Percentiles rank a stretch among this genome's conserved stretches.
Conservation (phyloP, 2,329 filamentous ascomycete species). For the Fusarium xylarioides region DNA sequence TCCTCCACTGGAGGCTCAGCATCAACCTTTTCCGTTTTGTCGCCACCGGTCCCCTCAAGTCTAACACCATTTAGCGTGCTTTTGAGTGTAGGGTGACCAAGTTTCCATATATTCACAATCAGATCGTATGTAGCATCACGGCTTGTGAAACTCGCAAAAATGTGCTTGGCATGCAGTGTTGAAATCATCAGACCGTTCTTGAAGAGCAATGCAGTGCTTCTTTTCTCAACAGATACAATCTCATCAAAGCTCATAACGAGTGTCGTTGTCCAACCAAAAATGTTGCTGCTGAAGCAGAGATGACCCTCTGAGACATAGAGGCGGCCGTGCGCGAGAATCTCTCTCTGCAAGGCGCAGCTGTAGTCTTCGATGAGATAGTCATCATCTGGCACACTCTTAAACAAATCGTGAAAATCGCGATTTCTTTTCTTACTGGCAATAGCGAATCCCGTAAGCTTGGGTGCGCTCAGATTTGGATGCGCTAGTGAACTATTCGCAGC, state of each 20-base stretch:
- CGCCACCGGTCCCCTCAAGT: slow-evolving; percentile 82
- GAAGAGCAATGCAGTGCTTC: slow-evolving; percentile 93
- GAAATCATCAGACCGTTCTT: slow-evolving; percentile 98
- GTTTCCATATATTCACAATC: slow-evolving; percentile 98
- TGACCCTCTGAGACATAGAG: slow-evolving; percentile 97
- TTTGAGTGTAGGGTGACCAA: slow-evolving; percentile 90
- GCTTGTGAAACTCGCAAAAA: slow-evolving; percentile 94
- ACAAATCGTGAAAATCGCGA: slow-evolving; percentile 90
- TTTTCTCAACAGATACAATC: slow-evolving; percentile 95
- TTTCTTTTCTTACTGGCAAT: slow-evolving; percentile 97
- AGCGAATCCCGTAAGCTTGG: slow-evolving; percentile 91
- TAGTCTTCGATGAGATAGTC: slow-evolving; percentile 99
- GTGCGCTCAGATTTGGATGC: slow-evolving; percentile 68
- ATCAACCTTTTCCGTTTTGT: slow-evolving; percentile 89
- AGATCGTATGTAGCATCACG: slow-evolving; percentile 96
- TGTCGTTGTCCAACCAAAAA: slow-evolving; percentile 97
- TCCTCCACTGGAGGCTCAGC: slow-evolving; percentile 50
- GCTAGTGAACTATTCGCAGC: slow-evolving; percentile 76
- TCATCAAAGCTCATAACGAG: slow-evolving; percentile 98
- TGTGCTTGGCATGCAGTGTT: slow-evolving; percentile 92
- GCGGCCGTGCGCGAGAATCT: slow-evolving; percentile 92
- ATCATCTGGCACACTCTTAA: slow-evolving; percentile 96
- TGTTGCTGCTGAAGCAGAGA: slow-evolving; percentile 98
- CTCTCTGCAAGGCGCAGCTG: slow-evolving; percentile 92
- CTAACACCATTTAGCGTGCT: slow-evolving; percentile 90